Evolutionary conservation across 2,329 filamentous ascomycete genomes (phyloP).

Genomic region (Fusarium avenaceum): DNA sequence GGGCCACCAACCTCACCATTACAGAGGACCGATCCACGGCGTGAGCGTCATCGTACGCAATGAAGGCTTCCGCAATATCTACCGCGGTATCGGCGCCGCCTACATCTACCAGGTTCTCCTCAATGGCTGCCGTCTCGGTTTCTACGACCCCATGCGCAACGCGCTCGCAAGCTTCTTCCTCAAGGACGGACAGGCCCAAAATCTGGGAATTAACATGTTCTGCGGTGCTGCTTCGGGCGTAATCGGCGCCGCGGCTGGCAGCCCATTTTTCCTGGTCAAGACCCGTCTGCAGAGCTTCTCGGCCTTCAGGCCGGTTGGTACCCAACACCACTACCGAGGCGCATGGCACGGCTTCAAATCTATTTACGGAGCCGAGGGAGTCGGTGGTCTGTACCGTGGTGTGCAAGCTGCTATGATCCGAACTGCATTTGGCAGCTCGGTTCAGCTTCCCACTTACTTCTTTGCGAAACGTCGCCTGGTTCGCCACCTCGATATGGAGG

Average conservation of each 20-base stretch:
- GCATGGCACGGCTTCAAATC: conserved; percentile 84
- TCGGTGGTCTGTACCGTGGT: conserved; percentile 87
- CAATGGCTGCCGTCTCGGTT: conserved; percentile 95
- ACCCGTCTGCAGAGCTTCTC: conserved; percentile 95
- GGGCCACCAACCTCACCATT: conserved; percentile 86
- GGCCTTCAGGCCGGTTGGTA: conserved; percentile 91
- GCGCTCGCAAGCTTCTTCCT: conserved; percentile 77
- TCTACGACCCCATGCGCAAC: conserved; percentile 94
- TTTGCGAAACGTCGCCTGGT: conserved; percentile 91
- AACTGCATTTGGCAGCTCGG: conserved; percentile 94
- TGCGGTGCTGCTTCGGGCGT: conserved; percentile 90
- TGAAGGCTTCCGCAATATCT: conserved; percentile 86
- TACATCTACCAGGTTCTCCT: conserved; percentile 97
- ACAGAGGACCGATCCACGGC: conserved; percentile 91
- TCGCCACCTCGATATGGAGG: conserved; percentile 87
- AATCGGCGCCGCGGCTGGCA: conserved; percentile 91
- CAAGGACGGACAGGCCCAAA: conserved; percentile 81
- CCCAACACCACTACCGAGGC: conserved; percentile 93
- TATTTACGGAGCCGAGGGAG: conserved; percentile 83
- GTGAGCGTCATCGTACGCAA: conserved; percentile 90
- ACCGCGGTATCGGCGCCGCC: conserved; percentile 90
- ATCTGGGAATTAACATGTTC: conserved; percentile 91
- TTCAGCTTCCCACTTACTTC: conserved; percentile 98
- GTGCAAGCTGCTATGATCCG: conserved; percentile 95
- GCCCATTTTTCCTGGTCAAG: conserved; percentile 98